Evolutionary conservation across 2,329 filamentous ascomycete genomes (phyloP), one percentile per base, ranked within the genome.

Genomic region (Aspergillus jensenii): DNA sequence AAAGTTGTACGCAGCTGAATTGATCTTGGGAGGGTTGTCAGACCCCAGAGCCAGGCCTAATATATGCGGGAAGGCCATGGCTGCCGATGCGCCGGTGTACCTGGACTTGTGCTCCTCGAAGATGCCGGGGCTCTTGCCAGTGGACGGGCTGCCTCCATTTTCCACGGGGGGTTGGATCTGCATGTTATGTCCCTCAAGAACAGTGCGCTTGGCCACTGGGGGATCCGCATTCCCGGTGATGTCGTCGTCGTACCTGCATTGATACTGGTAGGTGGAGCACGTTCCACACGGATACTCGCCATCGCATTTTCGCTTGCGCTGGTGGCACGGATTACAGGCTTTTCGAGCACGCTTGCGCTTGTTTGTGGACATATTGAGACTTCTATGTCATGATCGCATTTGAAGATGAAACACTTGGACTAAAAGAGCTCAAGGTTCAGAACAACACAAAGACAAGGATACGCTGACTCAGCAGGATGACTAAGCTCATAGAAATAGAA

Each of bases 291-390:
- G 70, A 62, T 69, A 67, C 35, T n/a, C 46, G 4, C 21, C 54
- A 50, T 71, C 67, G 52, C 69, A 71, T 68, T 71, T 71, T n/a
- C 69, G 68, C 61, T 71, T 72, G 48, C 69, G 69, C 65, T 71
- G 64, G 27, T 71, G 69, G 52, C 69, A 71, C 3, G 69, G 68
- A 15, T 67, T 66, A 50, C 69, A 72, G 59, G 69, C 68, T 40
- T 71, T 71, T 41, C 56, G 64, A 1, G 62, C 67, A 25, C 69
- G 69, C 61, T 69, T 71, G 47, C 69, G 68, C 56, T 69, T 69
- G 58, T 31, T 9, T 31, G 27, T 31, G 27, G 27, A 31, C 27
- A 31, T 31, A 11, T 31, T 8, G 27, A 31, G 27, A 21, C 21
- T 11, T 31, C 27, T 31, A 31, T 31, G 5, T 7, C 23, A 25